These are phyloP conservation scores for Entonaema liquescens DNA, from an alignment of 495 filamentous ascomycete genomes.

Conservation along the genomic window DNA sequence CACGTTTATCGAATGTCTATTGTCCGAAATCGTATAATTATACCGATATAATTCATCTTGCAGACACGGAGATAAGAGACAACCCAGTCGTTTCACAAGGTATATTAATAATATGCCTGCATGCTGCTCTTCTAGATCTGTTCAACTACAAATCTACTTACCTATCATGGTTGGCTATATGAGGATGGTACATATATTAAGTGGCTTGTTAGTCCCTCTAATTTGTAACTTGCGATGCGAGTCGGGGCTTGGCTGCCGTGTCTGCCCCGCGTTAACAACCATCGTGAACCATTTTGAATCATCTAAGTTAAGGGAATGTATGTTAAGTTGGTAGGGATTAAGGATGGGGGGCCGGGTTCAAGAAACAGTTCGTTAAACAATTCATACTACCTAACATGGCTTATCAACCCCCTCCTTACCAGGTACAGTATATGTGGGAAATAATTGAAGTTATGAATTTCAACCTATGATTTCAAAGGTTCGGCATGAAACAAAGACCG, in stretches of 20 bases:
- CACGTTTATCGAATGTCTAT: slow-evolving; percentile 10
- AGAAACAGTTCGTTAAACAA: not conserved
- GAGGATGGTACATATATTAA: not conserved
- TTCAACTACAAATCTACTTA: not conserved
- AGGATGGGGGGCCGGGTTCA: not conserved
- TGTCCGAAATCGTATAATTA: not conserved
- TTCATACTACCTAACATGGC: not conserved
- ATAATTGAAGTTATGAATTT: not conserved
- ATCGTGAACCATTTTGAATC: slow-evolving; percentile 1
- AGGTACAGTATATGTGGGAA: not conserved
- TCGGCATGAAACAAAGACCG: slow-evolving; percentile 26
- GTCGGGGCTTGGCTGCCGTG: slow-evolving; percentile 1
- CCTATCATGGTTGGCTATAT: not conserved
- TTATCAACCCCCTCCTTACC: not conserved
- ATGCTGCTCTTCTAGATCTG: not conserved
- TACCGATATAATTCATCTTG: not conserved
- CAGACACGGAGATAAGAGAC: not conserved
- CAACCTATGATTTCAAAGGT: not conserved
- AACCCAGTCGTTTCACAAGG: not conserved
- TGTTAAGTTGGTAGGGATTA: not conserved
- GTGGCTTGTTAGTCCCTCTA: too few species aligned
- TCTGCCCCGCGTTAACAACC: slow-evolving; percentile 2
- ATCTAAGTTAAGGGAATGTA: too few species aligned
- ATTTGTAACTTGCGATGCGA: not conserved
- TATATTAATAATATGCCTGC: not conserved